phyloP scores from a whole-genome alignment of 345 rosid genomes.

The Pugionium cornutum region DNA sequence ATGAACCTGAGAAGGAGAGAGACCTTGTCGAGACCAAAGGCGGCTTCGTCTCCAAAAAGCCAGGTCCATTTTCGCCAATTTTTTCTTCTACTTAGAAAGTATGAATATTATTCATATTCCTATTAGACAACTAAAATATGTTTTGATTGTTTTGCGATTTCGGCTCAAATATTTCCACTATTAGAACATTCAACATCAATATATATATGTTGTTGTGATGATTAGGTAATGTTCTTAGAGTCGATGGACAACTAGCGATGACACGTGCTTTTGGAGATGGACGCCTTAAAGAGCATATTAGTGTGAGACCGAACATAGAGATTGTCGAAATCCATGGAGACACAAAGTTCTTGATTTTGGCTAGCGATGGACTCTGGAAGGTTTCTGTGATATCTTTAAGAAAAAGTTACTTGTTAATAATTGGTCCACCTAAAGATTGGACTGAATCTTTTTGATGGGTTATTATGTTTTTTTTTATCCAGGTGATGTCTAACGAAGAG shows the following conservation, averaged over 20 bases:
- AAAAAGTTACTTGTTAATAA: no score
- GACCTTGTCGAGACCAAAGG: slow-evolving; percentile 53
- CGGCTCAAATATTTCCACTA: no score
- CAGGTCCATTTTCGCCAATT: slow-evolving; percentile 32
- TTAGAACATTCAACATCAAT: background rate
- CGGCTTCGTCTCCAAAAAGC: slow-evolving; percentile 44
- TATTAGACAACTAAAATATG: no score
- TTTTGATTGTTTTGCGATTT: no score
- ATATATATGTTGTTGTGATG: background rate
- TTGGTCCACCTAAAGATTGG: background rate
- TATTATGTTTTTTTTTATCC: background rate
- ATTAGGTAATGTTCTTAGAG: slow-evolving; percentile 46
- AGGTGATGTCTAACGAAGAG: slow-evolving; percentile 58
- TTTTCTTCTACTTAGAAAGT: no score
- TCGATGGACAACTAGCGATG: slow-evolving; percentile 54
- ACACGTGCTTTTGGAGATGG: slow-evolving; percentile 60
- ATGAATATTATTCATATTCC: no score
- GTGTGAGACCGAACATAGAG: slow-evolving; percentile 45
- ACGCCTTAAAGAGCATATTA: slow-evolving; percentile 49
- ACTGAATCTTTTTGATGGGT: background rate
- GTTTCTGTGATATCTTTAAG: slow-evolving; percentile 11
- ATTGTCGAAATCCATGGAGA: slow-evolving; percentile 29
- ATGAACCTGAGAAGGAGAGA: slow-evolving; percentile 47
- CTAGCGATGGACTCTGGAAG: slow-evolving; percentile 65
- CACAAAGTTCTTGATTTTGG: slow-evolving; percentile 51